phyloP scores from a whole-genome alignment of 768 basidiomycete genomes.

The Polyporus arcularius region DNA sequence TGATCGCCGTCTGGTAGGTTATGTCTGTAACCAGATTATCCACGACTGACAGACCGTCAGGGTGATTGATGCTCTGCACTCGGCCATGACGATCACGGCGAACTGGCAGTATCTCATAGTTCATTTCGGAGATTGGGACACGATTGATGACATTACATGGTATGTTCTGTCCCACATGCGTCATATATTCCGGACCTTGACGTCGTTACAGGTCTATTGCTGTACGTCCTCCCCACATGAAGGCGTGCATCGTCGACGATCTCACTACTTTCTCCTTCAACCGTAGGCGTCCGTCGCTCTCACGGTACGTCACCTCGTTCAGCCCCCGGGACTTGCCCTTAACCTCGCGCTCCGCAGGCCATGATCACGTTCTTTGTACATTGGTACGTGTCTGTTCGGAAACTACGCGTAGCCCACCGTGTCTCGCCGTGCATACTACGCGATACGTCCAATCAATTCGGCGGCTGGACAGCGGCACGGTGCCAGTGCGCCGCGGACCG shows the following conservation, averaged over 20 bases:
- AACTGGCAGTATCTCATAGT: conserved; percentile 28
- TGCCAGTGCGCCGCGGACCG: too few species aligned
- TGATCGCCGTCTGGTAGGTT: conserved; percentile 7
- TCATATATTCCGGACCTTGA: too few species aligned
- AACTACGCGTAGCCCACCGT: too few species aligned
- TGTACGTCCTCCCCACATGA: too few species aligned
- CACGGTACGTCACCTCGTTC: not conserved
- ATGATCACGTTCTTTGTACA: conserved; percentile 26
- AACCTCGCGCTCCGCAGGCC: conserved; percentile 11
- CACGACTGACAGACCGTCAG: conserved; percentile 3
- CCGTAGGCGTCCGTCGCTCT: conserved; percentile 16
- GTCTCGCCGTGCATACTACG: too few species aligned
- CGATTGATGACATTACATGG: conserved; percentile 26
- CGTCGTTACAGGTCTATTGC: too few species aligned
- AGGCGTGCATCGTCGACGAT: too few species aligned
- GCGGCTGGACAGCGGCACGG: too few species aligned
- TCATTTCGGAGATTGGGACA: conserved; percentile 19
- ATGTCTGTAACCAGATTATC: not conserved
- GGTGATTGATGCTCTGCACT: conserved; percentile 25
- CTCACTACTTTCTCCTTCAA: too few species aligned
- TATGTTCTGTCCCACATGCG: too few species aligned
- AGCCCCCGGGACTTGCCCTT: too few species aligned
- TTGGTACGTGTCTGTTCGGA: conserved; percentile 14
- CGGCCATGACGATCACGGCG: conserved; percentile 19
- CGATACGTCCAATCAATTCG: too few species aligned